Base-by-base conservation (phyloP, 352 stramenopile genomes). In the Globisporangium irregulare region DNA sequence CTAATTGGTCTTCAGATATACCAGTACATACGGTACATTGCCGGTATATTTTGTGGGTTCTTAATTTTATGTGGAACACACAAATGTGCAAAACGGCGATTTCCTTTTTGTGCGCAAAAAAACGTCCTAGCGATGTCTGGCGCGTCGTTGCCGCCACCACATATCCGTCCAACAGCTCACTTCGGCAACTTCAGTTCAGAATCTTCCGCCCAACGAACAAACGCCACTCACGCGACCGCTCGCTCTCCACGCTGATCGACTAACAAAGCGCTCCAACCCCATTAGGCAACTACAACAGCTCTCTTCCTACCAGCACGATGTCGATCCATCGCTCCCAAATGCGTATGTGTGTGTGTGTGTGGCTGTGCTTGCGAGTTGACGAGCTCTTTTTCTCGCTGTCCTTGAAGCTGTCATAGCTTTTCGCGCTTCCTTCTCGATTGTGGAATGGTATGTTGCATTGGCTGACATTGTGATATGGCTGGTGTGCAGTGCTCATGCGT, bases 401-500 rank as follows among this genome's bases (percentile, higher is more conserved):
- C 15, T 15, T 8, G 41, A 50, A 50, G n/a, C 32, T 7, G 25
- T 7, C 18, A 5, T 51, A 12, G 41, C 64, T 41, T 14, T 29
- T 46, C 38, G n/a, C 32, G 6, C 9, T 41, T 25, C 55, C 10
- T 12, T 60, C 27, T 15, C 8, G 14, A 46, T 46, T 2, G 25
- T 29, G 51, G 22, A 34, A 0, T 29, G 1, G n/a, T 29, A n/a
- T 38, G n/a, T 22, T 22, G 18, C 9, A n/a, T 38, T 60, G 29
- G 8, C 55, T 60, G 55, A 60, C 29, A 18, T 60, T 46, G 29
- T 46, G 55, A 2, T 60, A 25, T 60, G 20, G 9, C 27, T 60
- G 20, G 9, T 38, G 5, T 12, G 38, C 54, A 86, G 79, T 84
- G 53, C 59, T 84, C 15, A 73, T 83, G 69, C 79, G 77, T 20